Percentiles rank a stretch among this genome's conserved stretches.
phyloP scores from a whole-genome alignment of 768 basidiomycete species.

The Leccinum longicurvipes region DNA sequence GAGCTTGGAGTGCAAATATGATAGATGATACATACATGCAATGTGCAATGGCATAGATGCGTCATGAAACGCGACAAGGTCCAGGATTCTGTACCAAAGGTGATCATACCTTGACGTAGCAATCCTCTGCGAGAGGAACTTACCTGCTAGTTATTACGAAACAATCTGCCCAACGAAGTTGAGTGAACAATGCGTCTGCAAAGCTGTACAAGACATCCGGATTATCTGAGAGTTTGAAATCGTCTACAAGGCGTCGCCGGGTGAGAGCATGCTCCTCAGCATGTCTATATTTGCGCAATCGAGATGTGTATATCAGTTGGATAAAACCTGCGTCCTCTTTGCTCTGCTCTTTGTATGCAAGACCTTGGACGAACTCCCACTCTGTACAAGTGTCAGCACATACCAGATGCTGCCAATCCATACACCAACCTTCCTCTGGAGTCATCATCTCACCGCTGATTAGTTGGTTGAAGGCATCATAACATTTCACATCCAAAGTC shows the following conservation, averaged over 20 bases:
- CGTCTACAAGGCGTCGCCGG: conserved; percentile 73
- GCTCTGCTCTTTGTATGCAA: conserved; percentile 79
- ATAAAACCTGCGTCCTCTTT: conserved; percentile 90
- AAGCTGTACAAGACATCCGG: conserved; percentile 89
- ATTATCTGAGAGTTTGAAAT: conserved; percentile 85
- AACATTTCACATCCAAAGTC: conserved; percentile 93
- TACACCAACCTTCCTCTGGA: conserved; percentile 83
- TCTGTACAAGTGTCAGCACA: conserved; percentile 47
- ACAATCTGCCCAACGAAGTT: conserved; percentile 94
- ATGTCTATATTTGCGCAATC: conserved; percentile 89
- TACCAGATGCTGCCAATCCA: not conserved
- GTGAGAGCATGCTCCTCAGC: conserved; percentile 77
- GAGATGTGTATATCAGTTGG: conserved; percentile 86
- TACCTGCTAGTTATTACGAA: conserved; percentile 83
- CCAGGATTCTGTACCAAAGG: conserved; percentile 62
- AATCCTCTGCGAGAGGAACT: not conserved
- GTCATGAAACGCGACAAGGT: conserved; percentile 80
- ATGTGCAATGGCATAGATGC: conserved; percentile 92
- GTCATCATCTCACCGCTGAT: conserved; percentile 95
- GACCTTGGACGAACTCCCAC: conserved; percentile 90
- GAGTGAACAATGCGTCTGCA: conserved; percentile 84
- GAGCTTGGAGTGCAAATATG: conserved; percentile 85
- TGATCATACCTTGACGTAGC: not conserved
- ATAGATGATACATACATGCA: conserved; percentile 96
- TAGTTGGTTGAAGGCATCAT: conserved; percentile 90